Percentiles rank a stretch among this genome's conserved stretches.
These are phyloP conservation scores for Botrytis fabae DNA, from an alignment of 2,329 filamentous ascomycete species.

Conservation along the genomic window DNA sequence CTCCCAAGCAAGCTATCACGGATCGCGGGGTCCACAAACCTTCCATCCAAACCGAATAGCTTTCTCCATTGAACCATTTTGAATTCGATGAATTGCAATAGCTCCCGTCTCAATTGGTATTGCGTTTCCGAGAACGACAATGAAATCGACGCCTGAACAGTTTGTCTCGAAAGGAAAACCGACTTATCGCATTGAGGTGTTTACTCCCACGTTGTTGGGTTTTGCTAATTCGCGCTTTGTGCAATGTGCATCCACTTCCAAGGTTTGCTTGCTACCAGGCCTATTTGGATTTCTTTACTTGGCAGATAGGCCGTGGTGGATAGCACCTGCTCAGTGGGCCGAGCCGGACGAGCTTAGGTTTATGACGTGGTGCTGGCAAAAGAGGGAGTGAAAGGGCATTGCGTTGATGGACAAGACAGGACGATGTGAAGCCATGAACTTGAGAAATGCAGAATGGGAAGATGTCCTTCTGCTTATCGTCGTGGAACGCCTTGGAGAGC, in stretches of 20 bases:
- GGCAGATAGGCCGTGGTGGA: not conserved
- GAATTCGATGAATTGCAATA: not conserved
- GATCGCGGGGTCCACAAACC: conserved; percentile 28
- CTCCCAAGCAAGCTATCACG: not conserved
- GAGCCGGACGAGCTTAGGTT: not conserved
- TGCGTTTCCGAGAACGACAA: not conserved
- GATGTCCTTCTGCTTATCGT: not conserved
- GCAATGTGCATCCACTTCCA: conserved; percentile 1
- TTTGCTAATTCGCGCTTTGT: not conserved
- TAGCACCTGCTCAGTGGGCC: conserved; percentile 2
- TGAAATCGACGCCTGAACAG: not conserved
- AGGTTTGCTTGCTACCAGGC: not conserved
- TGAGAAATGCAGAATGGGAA: not conserved
- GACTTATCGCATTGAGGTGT: not conserved
- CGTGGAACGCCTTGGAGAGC: not conserved
- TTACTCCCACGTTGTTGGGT: not conserved
- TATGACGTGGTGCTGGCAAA: not conserved
- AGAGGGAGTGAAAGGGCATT: not conserved
- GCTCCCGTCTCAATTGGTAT: not conserved
- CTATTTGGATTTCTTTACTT: not conserved
- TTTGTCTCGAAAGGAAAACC: not conserved
- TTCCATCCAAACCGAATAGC: conserved; percentile 38
- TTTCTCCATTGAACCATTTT: conserved; percentile 40
- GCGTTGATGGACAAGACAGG: not conserved
- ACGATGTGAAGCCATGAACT: not conserved